phyloP scores from a whole-genome alignment of 805 yeast genomes.

The Candida odintsovae region DNA sequence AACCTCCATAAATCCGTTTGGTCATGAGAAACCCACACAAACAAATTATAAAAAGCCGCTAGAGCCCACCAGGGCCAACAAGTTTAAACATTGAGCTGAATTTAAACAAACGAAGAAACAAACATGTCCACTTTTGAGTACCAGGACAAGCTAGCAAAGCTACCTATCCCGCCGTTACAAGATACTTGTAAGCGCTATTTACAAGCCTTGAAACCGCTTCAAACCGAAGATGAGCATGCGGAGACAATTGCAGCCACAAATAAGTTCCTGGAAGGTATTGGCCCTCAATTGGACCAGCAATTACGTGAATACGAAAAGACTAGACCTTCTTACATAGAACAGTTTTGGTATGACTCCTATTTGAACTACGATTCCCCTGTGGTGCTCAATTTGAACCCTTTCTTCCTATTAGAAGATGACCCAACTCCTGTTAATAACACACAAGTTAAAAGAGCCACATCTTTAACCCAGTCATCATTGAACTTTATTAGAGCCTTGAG shows the following conservation, averaged over 20 bases:
- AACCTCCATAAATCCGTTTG: background rate
- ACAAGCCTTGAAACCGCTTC: conserved; percentile 70
- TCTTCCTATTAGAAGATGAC: conserved; percentile 85
- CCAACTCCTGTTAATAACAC: conserved; percentile 49
- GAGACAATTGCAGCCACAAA: conserved; percentile 55
- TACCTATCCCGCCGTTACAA: conserved; percentile 76
- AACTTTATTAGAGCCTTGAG: conserved; percentile 78
- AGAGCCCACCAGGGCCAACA: background rate
- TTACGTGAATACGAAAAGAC: conserved; percentile 56
- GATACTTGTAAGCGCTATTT: conserved; percentile 66
- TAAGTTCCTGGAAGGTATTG: conserved; percentile 48
- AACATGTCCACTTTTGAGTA: conserved; percentile 43
- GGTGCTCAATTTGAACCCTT: conserved; percentile 88
- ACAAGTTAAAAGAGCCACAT: conserved; percentile 78
- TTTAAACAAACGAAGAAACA: background rate
- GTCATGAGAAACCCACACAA: background rate
- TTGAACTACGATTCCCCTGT: conserved; percentile 84
- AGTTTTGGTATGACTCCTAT: conserved; percentile 91
- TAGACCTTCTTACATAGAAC: conserved; percentile 80
- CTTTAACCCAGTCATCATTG: conserved; percentile 68
- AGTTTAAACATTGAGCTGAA: background rate
- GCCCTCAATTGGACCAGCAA: conserved; percentile 54
- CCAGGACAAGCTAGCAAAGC: conserved; percentile 53
- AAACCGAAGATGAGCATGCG: conserved; percentile 64
- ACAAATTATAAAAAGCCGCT: background rate